phyloP scores from a whole-genome alignment of 768 basidiomycete genomes.

The Udeniomyces megalosporus region DNA sequence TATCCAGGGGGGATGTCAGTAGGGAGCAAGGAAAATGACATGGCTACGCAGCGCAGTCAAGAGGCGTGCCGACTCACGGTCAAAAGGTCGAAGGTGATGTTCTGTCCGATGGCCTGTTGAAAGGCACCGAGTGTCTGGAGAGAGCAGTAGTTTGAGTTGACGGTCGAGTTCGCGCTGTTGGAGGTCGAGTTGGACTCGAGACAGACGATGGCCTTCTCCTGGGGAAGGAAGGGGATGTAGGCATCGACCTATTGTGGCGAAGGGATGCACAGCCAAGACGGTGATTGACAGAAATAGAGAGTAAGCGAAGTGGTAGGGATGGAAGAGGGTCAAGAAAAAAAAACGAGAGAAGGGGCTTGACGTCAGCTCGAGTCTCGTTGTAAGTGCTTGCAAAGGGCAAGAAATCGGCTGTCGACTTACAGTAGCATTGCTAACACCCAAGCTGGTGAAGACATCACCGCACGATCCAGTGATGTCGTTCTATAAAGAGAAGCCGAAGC shows the following conservation, averaged over 20 bases:
- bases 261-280: no score
- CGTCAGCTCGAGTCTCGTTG: no score
- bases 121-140: background rate
- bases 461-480: no score
- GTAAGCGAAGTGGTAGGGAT: no score
- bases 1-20: no score
- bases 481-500: no score
- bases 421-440: background rate
- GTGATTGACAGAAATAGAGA: no score
- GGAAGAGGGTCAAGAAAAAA: no score
- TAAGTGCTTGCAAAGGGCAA: no score
- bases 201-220: background rate
- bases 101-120: background rate
- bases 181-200: background rate
- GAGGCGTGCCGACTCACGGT: background rate
- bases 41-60: background rate
- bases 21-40: background rate
- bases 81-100: background rate
- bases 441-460: background rate
- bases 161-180: background rate
- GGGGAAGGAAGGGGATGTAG: background rate
- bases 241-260: background rate
- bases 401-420: background rate
- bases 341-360: no score
- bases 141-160: background rate